Evolutionary conservation across 257 asterid genomes (phyloP).

Genomic region (Solanum bulbocastanum): DNA sequence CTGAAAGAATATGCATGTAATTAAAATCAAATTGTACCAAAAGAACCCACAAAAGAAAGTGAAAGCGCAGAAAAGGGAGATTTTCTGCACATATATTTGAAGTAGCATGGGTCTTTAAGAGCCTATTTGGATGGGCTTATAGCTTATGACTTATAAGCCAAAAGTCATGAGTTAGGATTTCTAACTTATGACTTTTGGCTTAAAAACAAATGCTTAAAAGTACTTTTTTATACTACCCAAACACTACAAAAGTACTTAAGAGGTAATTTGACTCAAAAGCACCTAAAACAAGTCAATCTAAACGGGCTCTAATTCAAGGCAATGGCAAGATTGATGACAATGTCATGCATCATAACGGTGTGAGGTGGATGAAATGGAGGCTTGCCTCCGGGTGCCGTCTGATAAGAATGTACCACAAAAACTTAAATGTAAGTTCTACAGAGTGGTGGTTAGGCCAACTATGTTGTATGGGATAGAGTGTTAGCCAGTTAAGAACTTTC

Average conservation of each 20-base stretch:
- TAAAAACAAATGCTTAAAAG: background rate
- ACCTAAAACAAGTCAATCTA: background rate
- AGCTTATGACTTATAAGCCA: background rate
- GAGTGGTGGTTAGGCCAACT: background rate
- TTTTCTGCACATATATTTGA: background rate
- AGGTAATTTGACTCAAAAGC: background rate
- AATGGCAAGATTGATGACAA: background rate
- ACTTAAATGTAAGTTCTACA: background rate
- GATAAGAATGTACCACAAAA: background rate
- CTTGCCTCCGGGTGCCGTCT: background rate
- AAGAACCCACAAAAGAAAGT: constrained; percentile 1
- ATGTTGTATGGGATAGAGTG: background rate
- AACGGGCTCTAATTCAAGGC: background rate
- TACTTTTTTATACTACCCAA: background rate
- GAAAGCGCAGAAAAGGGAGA: background rate
- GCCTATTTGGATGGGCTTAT: background rate
- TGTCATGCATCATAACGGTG: background rate
- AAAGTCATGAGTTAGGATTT: background rate
- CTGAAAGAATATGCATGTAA: constrained; percentile 26
- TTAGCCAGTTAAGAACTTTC: background rate
- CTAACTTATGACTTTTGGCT: background rate
- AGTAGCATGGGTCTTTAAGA: background rate
- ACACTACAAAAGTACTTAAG: background rate
- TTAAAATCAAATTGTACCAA: background rate
- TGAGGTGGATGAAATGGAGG: background rate